Percentiles rank a stretch among this genome's conserved stretches.
phyloP scores from a whole-genome alignment of 2,329 filamentous ascomycete genomes.

The Alternaria viburni region DNA sequence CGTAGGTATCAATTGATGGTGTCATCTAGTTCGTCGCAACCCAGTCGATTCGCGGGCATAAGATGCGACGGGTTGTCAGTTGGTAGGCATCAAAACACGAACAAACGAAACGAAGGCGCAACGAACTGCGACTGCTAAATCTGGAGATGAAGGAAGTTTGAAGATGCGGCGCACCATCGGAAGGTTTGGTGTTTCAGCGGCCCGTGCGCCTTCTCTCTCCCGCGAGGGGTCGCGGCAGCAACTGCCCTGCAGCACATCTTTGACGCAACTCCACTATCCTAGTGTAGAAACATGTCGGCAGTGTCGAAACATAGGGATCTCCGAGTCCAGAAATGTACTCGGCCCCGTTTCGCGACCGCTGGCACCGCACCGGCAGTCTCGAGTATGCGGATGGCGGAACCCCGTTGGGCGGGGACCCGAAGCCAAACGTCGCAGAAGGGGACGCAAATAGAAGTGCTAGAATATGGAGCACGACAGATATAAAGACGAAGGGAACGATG shows the following conservation, averaged over 20 bases:
- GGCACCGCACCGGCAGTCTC: constrained; percentile 24
- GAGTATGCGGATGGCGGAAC: constrained; percentile 24
- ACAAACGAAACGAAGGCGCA: too few species aligned
- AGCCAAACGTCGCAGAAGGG: constrained; percentile 23
- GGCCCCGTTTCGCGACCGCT: constrained; percentile 33
- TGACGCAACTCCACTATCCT: not conserved
- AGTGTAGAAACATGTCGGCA: not conserved
- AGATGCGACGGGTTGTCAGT: too few species aligned
- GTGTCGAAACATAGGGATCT: constrained; percentile 25
- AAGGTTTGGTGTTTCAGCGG: not conserved
- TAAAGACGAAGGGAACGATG: constrained; percentile 23
- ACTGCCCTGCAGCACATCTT: constrained; percentile 2
- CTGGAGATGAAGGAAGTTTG: not conserved
- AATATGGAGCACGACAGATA: constrained; percentile 21
- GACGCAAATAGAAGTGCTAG: constrained; percentile 12
- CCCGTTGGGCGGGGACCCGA: constrained; percentile 44
- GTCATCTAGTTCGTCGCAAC: too few species aligned
- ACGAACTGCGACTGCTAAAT: not conserved
- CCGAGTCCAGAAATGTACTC: constrained; percentile 25
- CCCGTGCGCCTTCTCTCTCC: constrained; percentile 11
- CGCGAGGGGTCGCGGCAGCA: constrained; percentile 15
- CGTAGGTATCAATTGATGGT: too few species aligned
- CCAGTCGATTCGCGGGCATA: too few species aligned
- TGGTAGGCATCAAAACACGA: too few species aligned
- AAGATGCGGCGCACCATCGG: constrained; percentile 5